Base-by-base conservation (phyloP, 768 basidiomycete species). In the Sarcodon sp. region DNA sequence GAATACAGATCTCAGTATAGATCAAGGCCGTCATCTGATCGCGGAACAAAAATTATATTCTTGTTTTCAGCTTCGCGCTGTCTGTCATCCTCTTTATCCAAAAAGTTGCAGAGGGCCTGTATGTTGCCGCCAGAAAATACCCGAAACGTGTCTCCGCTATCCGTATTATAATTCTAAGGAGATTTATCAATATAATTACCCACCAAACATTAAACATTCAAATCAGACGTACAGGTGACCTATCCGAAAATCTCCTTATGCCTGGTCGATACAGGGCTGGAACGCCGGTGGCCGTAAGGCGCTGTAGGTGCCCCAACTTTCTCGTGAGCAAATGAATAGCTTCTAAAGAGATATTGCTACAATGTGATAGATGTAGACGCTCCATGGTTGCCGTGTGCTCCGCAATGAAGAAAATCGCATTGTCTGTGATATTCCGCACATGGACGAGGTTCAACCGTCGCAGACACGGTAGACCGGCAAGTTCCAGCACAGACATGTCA, bases 331-430 rank as follows among this genome's bases (percentile, higher is more conserved):
- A 70, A 52, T 87, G 83, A 33, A 90, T 66, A 7, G 87, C 85
- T 38, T 80, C 75, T 35, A 93, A 73, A 27, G 84, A 79, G 47
- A 97, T 66, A 48, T 79, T 73, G 55, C 83, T 81, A 66, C 92
- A 97, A 60, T 90, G 88, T 31, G 87, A 86, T 35, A 97, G 65
- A 58, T 96, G 84, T 44, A 94, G 70, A 21, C 88, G 77, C 58
- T 91, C 87, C 54, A 96, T 68, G 33, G 69, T 69, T 32, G 59
- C 67, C 34, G 70, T 76, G 63, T 88, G 78, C 55, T 88, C 85
- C 11, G 81, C 85, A 7, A 94, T 73, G 18, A 83, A 72, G 63
- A 79, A 80, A 43, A 93, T 66, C 5, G 81, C 86, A 57, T 86
- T 79, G 64, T 93, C 91, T 12, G 91, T 94, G 52, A 94, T 62